Evolutionary conservation across 805 yeast genomes (phyloP).

Genomic region (Teunomyces barrocoloradensis): DNA sequence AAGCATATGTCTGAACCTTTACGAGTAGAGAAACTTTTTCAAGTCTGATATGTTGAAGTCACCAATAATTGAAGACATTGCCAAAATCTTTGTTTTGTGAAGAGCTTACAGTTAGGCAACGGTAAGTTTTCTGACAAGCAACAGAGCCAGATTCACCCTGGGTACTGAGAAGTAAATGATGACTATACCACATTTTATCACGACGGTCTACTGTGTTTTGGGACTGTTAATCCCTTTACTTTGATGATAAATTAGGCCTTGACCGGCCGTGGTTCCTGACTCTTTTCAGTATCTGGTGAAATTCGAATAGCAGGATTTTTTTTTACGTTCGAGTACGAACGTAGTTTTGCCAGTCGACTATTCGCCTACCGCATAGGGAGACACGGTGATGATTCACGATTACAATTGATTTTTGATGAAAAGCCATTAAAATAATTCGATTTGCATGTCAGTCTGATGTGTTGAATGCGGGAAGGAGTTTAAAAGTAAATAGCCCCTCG

Average conservation of each 20-base stretch:
- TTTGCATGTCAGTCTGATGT: conserved; percentile 45
- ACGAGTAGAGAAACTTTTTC: conserved; percentile 59
- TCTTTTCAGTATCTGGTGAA: conserved; percentile 3
- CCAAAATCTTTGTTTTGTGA: conserved; percentile 16
- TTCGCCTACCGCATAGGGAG: conserved; percentile 4
- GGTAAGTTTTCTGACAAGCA: conserved; percentile 8
- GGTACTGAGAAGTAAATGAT: conserved; percentile 34
- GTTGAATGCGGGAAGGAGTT: background rate
- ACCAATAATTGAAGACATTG: conserved; percentile 21
- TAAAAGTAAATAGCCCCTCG: no score
- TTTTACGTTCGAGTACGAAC: background rate
- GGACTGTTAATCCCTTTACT: conserved; percentile 43
- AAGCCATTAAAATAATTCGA: conserved; percentile 27
- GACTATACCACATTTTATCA: conserved; percentile 44
- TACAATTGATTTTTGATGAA: conserved; percentile 17
- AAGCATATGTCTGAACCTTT: conserved; percentile 97
- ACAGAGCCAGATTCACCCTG: conserved; percentile 1
- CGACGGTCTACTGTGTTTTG: conserved; percentile 53
- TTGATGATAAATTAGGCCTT: conserved; percentile 48
- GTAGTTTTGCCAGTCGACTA: conserved; percentile 3
- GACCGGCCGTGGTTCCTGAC: conserved; percentile 55
- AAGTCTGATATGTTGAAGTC: conserved; percentile 38
- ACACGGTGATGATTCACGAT: conserved; percentile 17
- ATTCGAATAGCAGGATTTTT: conserved; percentile 1
- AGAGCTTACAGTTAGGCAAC: conserved; percentile 11